Conservation (phyloP, 2,329 filamentous ascomycete species). For the Fusarium sororula region DNA sequence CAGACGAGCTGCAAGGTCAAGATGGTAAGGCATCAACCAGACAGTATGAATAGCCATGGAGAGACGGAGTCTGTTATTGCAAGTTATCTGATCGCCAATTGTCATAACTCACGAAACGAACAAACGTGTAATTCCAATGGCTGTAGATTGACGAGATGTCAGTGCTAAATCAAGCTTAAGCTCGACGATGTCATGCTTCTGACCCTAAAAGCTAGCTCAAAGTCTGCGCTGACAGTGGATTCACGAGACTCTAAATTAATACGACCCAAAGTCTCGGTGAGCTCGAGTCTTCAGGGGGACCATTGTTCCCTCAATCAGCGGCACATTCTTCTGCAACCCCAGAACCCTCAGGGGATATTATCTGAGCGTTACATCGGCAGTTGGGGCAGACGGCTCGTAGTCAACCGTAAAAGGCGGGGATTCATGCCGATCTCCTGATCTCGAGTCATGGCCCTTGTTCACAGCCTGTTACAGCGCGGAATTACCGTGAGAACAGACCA, state of each 20-base stretch:
- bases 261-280: not conserved
- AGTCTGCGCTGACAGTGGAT: not conserved
- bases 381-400: not conserved
- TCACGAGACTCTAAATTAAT: too few relatives aligned
- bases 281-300: not conserved
- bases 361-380: not conserved
- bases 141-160: not conserved
- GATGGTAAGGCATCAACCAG: not conserved
- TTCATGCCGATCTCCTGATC: not conserved
- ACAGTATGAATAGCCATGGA: rapidly evolving
- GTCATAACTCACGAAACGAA: rapidly evolving
- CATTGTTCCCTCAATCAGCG: not conserved
- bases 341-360: not conserved
- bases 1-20: too few relatives aligned
- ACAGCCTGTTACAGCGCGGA: not conserved
- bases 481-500: not conserved
- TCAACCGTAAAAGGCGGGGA: not conserved
- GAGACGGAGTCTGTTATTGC: rapidly evolving
- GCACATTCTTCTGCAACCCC: not conserved
- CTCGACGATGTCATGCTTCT: not conserved
- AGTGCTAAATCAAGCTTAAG: not conserved
- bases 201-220: not conserved
- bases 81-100: not conserved
- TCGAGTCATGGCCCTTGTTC: not conserved
- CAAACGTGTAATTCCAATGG: not conserved